Base-by-base conservation (phyloP, 2,329 filamentous ascomycete species). In the Orbilia javanica region DNA sequence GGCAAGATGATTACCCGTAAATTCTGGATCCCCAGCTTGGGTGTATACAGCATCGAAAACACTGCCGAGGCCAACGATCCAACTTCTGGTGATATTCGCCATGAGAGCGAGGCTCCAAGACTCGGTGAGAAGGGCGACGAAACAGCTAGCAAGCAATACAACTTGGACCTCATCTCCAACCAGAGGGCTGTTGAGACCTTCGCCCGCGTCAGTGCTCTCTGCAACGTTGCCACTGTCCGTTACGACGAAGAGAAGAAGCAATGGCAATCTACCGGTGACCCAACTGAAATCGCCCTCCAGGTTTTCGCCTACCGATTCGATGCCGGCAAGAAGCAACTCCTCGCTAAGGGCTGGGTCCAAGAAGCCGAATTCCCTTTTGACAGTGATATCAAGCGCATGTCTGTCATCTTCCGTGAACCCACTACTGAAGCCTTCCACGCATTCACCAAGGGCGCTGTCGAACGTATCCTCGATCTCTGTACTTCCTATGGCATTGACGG, bases 281-380 rank as follows among this genome's bases (percentile, higher is more conserved):
- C 89, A 1, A 92, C 90, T 2, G 90, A 92, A 68, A 72, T 78
- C 52, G 91, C 91, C 1, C 91, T 93, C 53, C 90, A 93, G 80
- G 91, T 93, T 0, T 92, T 93, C 82, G 90, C 90, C 7, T 88
- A 88, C 48, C 88, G 91, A 11, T 93, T 93, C 82, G 85, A 88
- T 69, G 89, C 89, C 86, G 89, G 90, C 77, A 86, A 88, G 7
- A 84, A 86, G 15, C 84, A 85, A 7, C 87, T 88, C 80, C 87
- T 86, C 0, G 84, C 84, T 3, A 52, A 31, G 62, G 75, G 69
- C 25, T 91, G 89, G 89, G 85, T 84, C 20, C 86, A 91, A 80
- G 84, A 90, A 25, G 88, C 89, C 0, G 91, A 93, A 81, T 92
- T 91, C 74, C 91, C 90, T 0, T 93, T 93, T 79, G 91, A 93